Evolutionary conservation across 2,329 filamentous ascomycete genomes (phyloP).

Genomic region (Sodiomyces alkalinus): DNA sequence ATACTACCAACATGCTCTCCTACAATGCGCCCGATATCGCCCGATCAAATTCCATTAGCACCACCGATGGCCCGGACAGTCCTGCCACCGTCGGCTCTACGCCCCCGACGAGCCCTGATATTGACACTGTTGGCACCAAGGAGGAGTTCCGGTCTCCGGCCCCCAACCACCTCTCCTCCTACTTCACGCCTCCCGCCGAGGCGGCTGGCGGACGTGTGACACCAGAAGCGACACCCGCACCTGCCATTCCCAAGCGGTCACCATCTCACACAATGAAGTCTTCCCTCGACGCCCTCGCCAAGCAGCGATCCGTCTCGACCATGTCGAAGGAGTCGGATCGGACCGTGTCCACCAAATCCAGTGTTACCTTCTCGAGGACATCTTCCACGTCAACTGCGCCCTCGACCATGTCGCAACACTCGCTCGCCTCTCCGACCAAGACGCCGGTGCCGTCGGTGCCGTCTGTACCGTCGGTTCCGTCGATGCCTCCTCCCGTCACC

Average conservation of each 20-base stretch:
- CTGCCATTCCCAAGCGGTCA: constrained; percentile 61
- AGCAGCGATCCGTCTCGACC: constrained; percentile 45
- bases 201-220: constrained; percentile 25
- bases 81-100: constrained; percentile 38
- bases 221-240: constrained; percentile 33
- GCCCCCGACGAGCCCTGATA: constrained; percentile 54
- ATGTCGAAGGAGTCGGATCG: constrained; percentile 38
- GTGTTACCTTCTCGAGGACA: constrained; percentile 39
- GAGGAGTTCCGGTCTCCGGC: constrained; percentile 35
- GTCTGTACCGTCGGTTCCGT: too few species aligned
- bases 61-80: constrained; percentile 56
- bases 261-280: constrained; percentile 82
- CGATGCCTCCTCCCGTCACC: too few species aligned
- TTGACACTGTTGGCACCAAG: constrained; percentile 38
- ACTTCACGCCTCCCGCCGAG: constrained; percentile 41
- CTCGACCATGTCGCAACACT: constrained; percentile 27
- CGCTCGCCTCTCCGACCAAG: constrained; percentile 13
- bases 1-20: constrained; percentile 90
- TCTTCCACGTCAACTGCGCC: constrained; percentile 40
- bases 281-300: constrained; percentile 56
- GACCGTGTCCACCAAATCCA: constrained; percentile 40
- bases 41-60: constrained; percentile 28
- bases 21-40: constrained; percentile 83
- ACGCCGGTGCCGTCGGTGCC: constrained; percentile 16
- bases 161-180: constrained; percentile 53